Evolutionary conservation across 495 filamentous ascomycete species (phyloP).

Genomic region (Aspergillus indologenus): DNA sequence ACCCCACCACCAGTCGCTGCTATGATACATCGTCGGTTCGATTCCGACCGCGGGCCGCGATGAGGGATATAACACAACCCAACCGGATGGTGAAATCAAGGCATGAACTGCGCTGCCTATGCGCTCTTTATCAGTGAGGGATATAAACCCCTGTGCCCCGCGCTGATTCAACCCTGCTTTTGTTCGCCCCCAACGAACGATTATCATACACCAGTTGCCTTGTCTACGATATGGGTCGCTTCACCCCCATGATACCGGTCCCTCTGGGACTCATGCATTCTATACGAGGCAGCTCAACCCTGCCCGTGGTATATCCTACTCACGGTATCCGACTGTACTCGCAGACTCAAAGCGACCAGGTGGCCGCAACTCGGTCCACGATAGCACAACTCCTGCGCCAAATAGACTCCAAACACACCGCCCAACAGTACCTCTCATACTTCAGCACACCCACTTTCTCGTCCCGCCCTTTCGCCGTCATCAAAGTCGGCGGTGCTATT

Average conservation of each 20-base stretch:
- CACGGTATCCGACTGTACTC: conserved; percentile 42
- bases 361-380: conserved; percentile 71
- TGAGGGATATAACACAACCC: neutral
- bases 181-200: neutral
- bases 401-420: conserved; percentile 93
- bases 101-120: neutral
- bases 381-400: conserved; percentile 93
- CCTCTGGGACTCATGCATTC: neutral
- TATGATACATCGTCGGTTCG: neutral
- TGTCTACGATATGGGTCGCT: neutral
- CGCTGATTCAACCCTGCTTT: neutral
- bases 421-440: conserved; percentile 96
- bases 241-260: neutral
- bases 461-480: conserved; percentile 92
- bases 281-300: neutral
- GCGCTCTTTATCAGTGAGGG: neutral
- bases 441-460: conserved; percentile 89
- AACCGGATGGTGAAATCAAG: neutral
- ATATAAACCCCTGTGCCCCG: neutral
- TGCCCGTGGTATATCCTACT: neutral
- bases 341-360: conserved; percentile 42
- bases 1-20: no score
- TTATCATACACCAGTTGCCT: neutral
- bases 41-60: neutral
- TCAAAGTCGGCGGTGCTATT: conserved; percentile 97